Evolutionary conservation across 1,139 yeast genomes (phyloP), one percentile per base, ranked within the genome.

Genomic region (Yamadazyma triangularis): DNA sequence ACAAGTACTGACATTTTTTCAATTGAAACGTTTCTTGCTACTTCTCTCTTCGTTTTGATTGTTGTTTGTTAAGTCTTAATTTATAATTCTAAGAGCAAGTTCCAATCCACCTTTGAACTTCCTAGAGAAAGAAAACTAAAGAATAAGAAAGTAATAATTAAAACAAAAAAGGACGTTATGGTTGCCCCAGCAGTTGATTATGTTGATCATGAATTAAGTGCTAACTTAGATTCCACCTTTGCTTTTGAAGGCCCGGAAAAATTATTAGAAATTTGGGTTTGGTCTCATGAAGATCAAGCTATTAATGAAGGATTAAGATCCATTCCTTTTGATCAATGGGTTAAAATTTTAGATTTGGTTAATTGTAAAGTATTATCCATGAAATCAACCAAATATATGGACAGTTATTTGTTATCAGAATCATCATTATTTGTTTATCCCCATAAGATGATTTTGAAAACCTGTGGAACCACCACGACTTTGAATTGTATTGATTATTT

Each of bases 181-280:
- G 72, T 64, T 42, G 69, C 72, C 30, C 71, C 73, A 32, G 65
- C 70, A 37, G 58, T 58, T 47, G 37, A 53, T 34, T 84, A 69
- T 49, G 77, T 83, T 48, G 87, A 87, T 56, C 87, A 81, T 57
- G 84, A 79, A 42, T 64, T 85, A 31, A 79, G 94, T n/a, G 80
- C 80, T 30, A 72, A 74, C 43, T 63, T 88, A 43, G 96, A 89
- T 59, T 87, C 96, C 20, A 71, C 94, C 13, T 81, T 77, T 52
- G 96, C 96, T 3, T 89, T 89, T 54, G 97, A 89, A 63, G 98
- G 98, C 9, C 97, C 98, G 13, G 98, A 91, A 58, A 91, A 91
- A 60, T 69, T 91, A 36, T 66, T 91, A 30, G 96, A 91, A 54
- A 67, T 91, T 37, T 89, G 96, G 96, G 81, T 88, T 51, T 79